These are phyloP conservation scores for Cystobasidium sp. DNA, from an alignment of 1,284 basidiomycete genomes.

Conservation along the genomic window DNA sequence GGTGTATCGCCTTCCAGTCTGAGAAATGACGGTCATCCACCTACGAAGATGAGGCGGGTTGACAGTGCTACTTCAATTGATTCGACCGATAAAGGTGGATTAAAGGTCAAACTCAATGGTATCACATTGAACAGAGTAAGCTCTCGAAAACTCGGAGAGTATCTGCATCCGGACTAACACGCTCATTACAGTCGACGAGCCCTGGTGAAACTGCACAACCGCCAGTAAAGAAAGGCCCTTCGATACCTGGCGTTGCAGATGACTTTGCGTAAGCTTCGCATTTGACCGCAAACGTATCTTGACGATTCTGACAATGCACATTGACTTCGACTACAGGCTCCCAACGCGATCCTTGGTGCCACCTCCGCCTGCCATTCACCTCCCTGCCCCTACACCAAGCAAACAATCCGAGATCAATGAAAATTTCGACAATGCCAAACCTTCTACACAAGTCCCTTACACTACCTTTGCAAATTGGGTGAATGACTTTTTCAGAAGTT, in stretches of 20 bases:
- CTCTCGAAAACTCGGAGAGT: background rate
- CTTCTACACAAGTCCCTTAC: constrained; percentile 42
- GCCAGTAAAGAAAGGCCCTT: constrained; percentile 21
- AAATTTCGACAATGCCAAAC: constrained; percentile 41
- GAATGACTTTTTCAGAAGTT: constrained; percentile 80
- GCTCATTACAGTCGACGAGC: constrained; percentile 5
- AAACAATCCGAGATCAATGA: constrained; percentile 38
- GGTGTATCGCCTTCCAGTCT: constrained; percentile 1
- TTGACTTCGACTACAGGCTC: constrained; percentile 2
- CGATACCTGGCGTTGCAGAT: constrained; percentile 40
- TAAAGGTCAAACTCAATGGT: constrained; percentile 31
- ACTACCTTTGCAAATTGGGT: constrained; percentile 78
- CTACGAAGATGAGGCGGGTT: constrained; percentile 32
- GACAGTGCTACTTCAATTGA: constrained; percentile 33
- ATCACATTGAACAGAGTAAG: constrained; percentile 32
- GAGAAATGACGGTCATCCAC: constrained; percentile 21
- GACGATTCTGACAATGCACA: background rate
- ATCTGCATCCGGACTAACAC: too few species aligned
- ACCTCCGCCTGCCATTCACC: constrained; percentile 11
- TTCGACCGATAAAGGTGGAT: constrained; percentile 11
- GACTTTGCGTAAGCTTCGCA: constrained; percentile 35
- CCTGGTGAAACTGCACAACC: constrained; percentile 15
- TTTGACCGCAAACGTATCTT: background rate
- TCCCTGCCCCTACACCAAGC: constrained; percentile 26
- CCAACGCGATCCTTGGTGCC: constrained; percentile 33